Conservation (phyloP, 371 early-diverging fungal genomes). For the Thermomucor indicae-seudaticae region DNA sequence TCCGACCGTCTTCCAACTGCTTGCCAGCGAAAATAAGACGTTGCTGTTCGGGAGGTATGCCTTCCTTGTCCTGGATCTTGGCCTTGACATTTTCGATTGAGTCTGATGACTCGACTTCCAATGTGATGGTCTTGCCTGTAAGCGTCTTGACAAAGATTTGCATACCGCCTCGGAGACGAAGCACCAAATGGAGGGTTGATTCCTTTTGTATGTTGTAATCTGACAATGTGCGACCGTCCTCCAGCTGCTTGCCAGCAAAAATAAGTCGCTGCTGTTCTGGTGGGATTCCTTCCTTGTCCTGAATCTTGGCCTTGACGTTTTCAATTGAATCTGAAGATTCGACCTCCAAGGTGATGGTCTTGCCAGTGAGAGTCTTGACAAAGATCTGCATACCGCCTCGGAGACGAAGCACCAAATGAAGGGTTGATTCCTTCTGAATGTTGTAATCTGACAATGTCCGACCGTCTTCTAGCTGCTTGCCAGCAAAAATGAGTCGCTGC, state of each 20-base stretch:
- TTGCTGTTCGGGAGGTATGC: conserved; percentile 99
- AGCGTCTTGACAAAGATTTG: conserved; percentile 73
- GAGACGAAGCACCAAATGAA: conserved; percentile 89
- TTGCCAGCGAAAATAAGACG: conserved; percentile 98
- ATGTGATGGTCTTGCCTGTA: conserved; percentile 82
- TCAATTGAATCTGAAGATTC: conserved; percentile 86
- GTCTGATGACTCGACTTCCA: conserved; percentile 82
- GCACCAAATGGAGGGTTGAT: conserved; percentile 88
- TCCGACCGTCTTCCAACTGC: conserved; percentile 96
- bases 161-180: conserved; percentile 88
- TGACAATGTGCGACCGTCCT: conserved; percentile 77
- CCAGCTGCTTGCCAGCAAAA: conserved; percentile 84
- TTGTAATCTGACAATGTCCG: conserved; percentile 59
- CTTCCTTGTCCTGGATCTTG: conserved; percentile 96
- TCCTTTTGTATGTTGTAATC: conserved; percentile 74
- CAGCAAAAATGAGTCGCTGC: too few relatives aligned
- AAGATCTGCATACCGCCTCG: conserved; percentile 79
- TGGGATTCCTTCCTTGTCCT: conserved; percentile 95
- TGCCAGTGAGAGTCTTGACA: conserved; percentile 88
- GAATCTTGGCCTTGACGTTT: conserved; percentile 90
- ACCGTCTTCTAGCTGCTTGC: conserved; percentile 91
- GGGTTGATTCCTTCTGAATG: conserved; percentile 79
- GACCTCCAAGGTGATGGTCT: conserved; percentile 93
- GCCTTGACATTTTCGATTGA: conserved; percentile 90
- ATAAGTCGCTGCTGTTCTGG: conserved; percentile 85